Evolutionary conservation across 805 yeast genomes (phyloP), one percentile per base, ranked within the genome.

Genomic region (Kodamaea neixiangensis): DNA sequence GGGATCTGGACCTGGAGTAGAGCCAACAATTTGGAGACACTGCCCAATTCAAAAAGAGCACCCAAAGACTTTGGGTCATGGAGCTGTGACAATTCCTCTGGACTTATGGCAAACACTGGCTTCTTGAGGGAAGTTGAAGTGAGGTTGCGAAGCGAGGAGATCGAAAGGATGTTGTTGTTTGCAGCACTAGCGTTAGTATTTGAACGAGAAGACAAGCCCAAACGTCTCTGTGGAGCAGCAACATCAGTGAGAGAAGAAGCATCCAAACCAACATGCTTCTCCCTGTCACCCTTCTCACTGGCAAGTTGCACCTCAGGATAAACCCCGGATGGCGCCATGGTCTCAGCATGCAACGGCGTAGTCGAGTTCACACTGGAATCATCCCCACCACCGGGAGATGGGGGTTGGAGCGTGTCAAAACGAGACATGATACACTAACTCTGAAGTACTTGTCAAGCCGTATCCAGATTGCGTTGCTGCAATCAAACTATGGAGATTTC

Each of bases 41-140:
- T 83, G 4, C 84, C 84, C 11, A 75, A 20, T n/a, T 68, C 64
- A 13, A 65, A 54, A 14, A 82, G 63, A n/a, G 68, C 59, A 13
- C 54, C 56, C 7, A 85, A 58, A 0, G 86, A 80, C 63, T 85
- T 85, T 7, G 89, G 88, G 60, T 85, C 89, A 58, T 83, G 87
- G 19, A 85, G 66, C 6, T 63, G 73, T 13, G 76, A 63, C 41
- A 85, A 69, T 14, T 77, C 72, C 11, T 52, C 55, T 5, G 62
- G 58, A 3, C 62, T 44, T 25, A 60, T 47, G 3, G 50, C 46
- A 35, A 56, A 55, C 6, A 7, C 3, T 19, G 41, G 22, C 11
- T 37, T 37, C 15, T 37, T 37, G 21, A 17, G n/a, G 7, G 41
- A 37, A 14, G 21, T 19, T 4, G 41, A 37, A 3, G 41, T 37